phyloP scores from a whole-genome alignment of 2,329 filamentous ascomycete genomes.

The Lasiodiplodia hormozganensis region DNA sequence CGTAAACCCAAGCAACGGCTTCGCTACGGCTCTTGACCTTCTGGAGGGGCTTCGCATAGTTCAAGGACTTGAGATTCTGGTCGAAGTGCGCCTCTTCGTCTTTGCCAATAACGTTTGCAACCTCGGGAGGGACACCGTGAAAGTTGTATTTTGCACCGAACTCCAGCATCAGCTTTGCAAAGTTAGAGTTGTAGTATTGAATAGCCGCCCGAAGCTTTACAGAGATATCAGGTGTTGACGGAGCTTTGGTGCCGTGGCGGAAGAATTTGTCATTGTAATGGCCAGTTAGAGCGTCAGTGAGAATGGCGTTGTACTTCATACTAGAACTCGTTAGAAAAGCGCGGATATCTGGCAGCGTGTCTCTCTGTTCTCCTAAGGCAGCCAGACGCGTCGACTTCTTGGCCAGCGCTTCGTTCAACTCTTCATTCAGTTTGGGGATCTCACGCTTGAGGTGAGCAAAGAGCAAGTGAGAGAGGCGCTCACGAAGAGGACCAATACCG shows the following conservation, averaged over 20 bases:
- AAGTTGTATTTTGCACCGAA: constrained; percentile 1
- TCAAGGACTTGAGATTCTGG: constrained; percentile 1
- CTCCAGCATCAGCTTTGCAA: not conserved
- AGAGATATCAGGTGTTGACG: too few species aligned
- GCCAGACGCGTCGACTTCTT: not conserved
- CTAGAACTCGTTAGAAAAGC: not conserved
- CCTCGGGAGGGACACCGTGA: not conserved
- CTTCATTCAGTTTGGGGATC: constrained; percentile 43
- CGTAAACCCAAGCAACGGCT: constrained; percentile 51
- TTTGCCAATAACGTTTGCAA: not conserved
- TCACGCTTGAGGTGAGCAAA: constrained; percentile 44
- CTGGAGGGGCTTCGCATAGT: constrained; percentile 33
- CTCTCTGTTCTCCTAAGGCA: not conserved
- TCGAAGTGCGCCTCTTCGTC: too few species aligned
- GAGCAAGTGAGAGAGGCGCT: constrained; percentile 60
- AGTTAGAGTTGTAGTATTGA: not conserved
- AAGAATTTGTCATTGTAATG: constrained; percentile 9
- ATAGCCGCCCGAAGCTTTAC: too few species aligned
- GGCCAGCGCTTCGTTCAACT: constrained; percentile 38
- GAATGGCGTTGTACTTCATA: not conserved
- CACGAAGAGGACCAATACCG: constrained; percentile 58
- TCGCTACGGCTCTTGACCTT: constrained; percentile 42
- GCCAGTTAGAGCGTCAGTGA: not conserved
- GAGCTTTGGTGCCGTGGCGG: too few species aligned
- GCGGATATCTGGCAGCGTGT: not conserved